Evolutionary conservation across 2,329 filamentous ascomycete species (phyloP).

Genomic region (Lojkania enalia): DNA sequence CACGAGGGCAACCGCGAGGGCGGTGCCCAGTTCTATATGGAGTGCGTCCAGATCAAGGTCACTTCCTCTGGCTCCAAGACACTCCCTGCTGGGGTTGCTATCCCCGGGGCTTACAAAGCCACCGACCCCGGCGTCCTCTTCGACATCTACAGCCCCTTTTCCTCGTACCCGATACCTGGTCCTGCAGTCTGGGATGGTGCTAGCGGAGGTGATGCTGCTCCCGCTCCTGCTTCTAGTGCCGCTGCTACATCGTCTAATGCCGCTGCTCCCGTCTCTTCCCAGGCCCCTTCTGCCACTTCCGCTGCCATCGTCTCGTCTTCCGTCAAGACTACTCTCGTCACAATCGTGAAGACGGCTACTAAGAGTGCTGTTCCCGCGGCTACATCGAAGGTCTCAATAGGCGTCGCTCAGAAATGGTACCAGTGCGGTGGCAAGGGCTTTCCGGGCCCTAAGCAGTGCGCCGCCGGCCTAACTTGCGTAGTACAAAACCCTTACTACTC

Average conservation of each 20-base stretch:
- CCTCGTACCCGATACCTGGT: constrained; percentile 48
- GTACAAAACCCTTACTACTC: constrained; percentile 51
- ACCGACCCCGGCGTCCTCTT: constrained; percentile 47
- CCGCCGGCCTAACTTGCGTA: constrained; percentile 45
- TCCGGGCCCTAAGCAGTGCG: constrained; percentile 47
- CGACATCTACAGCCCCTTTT: constrained; percentile 44
- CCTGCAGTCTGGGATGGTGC: constrained; percentile 44
- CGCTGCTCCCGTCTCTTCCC: constrained; percentile 5
- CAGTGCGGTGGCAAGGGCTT: constrained; percentile 53
- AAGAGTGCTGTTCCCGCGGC: constrained; percentile 8
- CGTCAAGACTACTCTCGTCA: constrained; percentile 25
- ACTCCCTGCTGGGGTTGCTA: constrained; percentile 50
- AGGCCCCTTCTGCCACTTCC: constrained; percentile 10
- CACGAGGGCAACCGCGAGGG: constrained; percentile 43
- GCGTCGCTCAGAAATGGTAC: constrained; percentile 38
- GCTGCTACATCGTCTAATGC: constrained; percentile 6
- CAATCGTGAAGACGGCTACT: constrained; percentile 22
- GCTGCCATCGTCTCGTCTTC: constrained; percentile 14
- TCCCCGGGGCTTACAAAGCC: constrained; percentile 49
- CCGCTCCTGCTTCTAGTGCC: constrained; percentile 12
- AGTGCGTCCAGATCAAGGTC: constrained; percentile 49
- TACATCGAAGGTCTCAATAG: constrained; percentile 4
- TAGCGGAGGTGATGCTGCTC: constrained; percentile 20
- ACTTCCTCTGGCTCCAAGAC: constrained; percentile 34
- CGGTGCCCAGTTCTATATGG: constrained; percentile 52